phyloP scores from a whole-genome alignment of 371 early-diverging fungal species.

The Mortierella sp. region DNA sequence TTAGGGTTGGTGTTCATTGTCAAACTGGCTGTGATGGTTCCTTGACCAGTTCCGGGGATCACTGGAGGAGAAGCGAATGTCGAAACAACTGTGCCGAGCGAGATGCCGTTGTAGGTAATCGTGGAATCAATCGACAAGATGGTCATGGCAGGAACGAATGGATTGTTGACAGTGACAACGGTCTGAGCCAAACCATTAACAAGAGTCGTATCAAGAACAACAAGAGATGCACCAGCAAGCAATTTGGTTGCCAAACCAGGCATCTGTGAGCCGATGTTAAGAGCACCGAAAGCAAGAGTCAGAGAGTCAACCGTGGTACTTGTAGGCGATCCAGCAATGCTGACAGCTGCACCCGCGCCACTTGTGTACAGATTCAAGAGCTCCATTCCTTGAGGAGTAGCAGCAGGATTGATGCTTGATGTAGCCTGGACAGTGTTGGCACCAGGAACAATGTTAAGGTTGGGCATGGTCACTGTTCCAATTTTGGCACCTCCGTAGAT shows the following conservation, averaged over 20 bases:
- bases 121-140: conserved; percentile 62
- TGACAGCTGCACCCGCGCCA: conserved; percentile 62
- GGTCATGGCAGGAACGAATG: conserved; percentile 64
- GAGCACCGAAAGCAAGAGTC: conserved; percentile 59
- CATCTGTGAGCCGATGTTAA: conserved; percentile 60
- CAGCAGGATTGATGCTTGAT: conserved; percentile 63
- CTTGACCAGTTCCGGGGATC: conserved; percentile 41
- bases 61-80: conserved; percentile 44
- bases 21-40: conserved; percentile 34
- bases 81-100: conserved; percentile 65
- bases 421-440: conserved; percentile 59
- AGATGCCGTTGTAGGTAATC: conserved; percentile 61
- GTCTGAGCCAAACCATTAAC: conserved; percentile 60
- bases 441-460: conserved; percentile 62
- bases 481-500: conserved; percentile 57
- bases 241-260: conserved; percentile 63
- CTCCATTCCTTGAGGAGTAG: conserved; percentile 61
- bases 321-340: conserved; percentile 59
- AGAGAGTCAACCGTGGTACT: conserved; percentile 65
- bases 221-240: conserved; percentile 60
- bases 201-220: conserved; percentile 60
- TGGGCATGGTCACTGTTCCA: conserved; percentile 62
- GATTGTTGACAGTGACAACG: conserved; percentile 65
- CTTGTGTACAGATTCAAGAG: conserved; percentile 65
- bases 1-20: conserved; percentile 51